phyloP scores from a whole-genome alignment of 805 yeast genomes.

The Metschnikowia proteae region DNA sequence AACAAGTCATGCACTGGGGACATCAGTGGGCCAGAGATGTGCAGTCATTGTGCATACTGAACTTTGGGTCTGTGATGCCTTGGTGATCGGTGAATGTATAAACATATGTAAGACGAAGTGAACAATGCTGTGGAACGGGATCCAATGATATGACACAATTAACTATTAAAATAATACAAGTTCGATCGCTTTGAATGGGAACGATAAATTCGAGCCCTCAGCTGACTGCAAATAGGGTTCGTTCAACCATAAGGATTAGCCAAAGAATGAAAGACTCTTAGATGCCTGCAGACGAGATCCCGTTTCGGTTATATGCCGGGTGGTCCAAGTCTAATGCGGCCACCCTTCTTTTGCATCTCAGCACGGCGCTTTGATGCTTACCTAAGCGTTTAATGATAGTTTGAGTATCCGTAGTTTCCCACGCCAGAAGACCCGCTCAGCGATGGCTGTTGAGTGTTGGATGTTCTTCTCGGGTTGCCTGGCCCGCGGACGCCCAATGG shows the following conservation, averaged over 20 bases:
- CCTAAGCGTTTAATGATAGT: slow-evolving; percentile 23
- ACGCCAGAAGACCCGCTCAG: slow-evolving; percentile 20
- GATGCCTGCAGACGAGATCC: neutral
- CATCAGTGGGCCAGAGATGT: too few relatives aligned
- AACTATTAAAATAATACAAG: slow-evolving; percentile 5
- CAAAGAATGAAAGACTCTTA: neutral
- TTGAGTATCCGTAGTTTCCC: slow-evolving; percentile 37
- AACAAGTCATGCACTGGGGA: too few relatives aligned
- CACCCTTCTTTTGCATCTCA: neutral
- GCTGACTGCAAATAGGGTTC: neutral
- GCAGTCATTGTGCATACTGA: neutral
- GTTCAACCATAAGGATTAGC: neutral
- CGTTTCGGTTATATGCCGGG: too few relatives aligned
- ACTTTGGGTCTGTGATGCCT: too few relatives aligned
- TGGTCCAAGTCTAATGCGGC: neutral
- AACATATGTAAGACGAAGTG: neutral
- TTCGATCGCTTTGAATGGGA: neutral
- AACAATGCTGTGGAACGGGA: slow-evolving; percentile 2
- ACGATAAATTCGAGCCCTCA: neutral
- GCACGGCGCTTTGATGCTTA: too few relatives aligned
- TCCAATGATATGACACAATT: slow-evolving; percentile 5
- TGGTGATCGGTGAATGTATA: neutral
- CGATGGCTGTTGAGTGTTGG: slow-evolving; percentile 24
- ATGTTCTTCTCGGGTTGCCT: slow-evolving; percentile 41
- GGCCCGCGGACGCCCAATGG: slow-evolving; percentile 94